Base-by-base conservation (phyloP, 2,329 filamentous ascomycete species). In the Aspergillus melleus region DNA sequence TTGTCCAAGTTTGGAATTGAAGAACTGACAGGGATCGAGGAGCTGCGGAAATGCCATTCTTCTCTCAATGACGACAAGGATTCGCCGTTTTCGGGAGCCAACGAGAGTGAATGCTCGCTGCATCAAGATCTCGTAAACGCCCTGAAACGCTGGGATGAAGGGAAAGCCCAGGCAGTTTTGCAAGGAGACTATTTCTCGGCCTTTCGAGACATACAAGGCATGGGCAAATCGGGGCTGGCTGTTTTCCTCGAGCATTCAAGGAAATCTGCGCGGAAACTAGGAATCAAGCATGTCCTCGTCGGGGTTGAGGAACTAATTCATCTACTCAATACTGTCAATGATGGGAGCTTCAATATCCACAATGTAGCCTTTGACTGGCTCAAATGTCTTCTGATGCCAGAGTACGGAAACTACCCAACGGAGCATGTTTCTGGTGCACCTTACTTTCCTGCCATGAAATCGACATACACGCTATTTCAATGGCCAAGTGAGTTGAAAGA, bases 401-500 rank as follows among this genome's bases (percentile, higher is more conserved):
- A 74, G 3, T 72, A 68, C 36, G 69, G 66, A 10, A 59, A 51
- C 60, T 47, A 50, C 59, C 12, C 59, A 9, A 49, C 59, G 19
- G 57, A 54, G 32, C 51, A 19, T 24, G 52, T 54, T 16, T 50
- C 60, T 16, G 44, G 50, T 16, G 54, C 60, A 10, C 32, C 54
- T 12, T 57, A 67, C 12, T 67, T 66, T 61, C 53, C 62, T 19
- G 19, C 51, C 19, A 58, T 68, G 53, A 66, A 74, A 24, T 83
- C 83, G 2, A 80, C 79, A 57, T 88, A 88, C 65, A 73, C 78
- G 24, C 72, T 74, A n/a, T 81, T 80, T 57, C 72, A 77, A 49
- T 88, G 86, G 86, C 74, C 83, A 0, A 79, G 83, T 36, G 71
- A 75, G 12, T 76, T 88, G 22, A 88, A 87, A 67, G 77, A 83